phyloP scores from a whole-genome alignment of 2,329 filamentous ascomycete genomes.

The Chaetomium sp. region DNA sequence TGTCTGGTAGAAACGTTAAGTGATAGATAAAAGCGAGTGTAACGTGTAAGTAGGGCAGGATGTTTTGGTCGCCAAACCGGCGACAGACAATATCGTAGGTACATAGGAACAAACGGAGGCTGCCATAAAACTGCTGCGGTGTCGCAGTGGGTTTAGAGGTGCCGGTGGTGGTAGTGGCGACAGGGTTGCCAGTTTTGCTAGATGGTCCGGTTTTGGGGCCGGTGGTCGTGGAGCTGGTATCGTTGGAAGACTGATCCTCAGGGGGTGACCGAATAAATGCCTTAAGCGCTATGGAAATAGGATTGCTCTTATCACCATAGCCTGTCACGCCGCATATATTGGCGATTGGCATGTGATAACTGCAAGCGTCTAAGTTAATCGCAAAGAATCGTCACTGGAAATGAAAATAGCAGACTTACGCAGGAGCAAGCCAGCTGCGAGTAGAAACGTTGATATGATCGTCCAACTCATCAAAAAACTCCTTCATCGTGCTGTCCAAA shows the following conservation, averaged over 20 bases:
- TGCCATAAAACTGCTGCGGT: neutral
- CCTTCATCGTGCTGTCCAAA: slow-evolving; percentile 38
- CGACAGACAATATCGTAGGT: neutral
- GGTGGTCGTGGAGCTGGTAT: neutral
- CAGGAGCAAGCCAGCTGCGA: slow-evolving; percentile 46
- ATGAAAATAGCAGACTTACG: slow-evolving; percentile 20
- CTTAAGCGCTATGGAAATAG: slow-evolving; percentile 39
- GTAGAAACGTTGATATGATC: slow-evolving; percentile 47
- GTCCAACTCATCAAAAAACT: slow-evolving; percentile 51
- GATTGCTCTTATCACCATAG: slow-evolving; percentile 46
- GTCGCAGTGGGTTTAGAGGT: neutral
- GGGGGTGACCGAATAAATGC: slow-evolving; percentile 24
- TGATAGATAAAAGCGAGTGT: slow-evolving; percentile 49
- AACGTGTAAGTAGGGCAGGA: neutral
- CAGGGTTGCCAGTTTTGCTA: neutral
- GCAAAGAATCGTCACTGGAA: no score
- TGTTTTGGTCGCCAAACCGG: neutral
- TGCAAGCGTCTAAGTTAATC: neutral
- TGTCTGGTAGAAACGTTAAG: slow-evolving; percentile 35
- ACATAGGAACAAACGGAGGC: neutral
- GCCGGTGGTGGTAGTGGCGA: neutral
- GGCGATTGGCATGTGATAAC: slow-evolving; percentile 50
- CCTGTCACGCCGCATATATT: slow-evolving; percentile 47
- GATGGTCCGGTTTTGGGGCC: neutral
- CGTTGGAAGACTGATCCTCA: slow-evolving; percentile 20